phyloP scores from a whole-genome alignment of 73 alveolate species.

The Symbiodinium pilosum region DNA sequence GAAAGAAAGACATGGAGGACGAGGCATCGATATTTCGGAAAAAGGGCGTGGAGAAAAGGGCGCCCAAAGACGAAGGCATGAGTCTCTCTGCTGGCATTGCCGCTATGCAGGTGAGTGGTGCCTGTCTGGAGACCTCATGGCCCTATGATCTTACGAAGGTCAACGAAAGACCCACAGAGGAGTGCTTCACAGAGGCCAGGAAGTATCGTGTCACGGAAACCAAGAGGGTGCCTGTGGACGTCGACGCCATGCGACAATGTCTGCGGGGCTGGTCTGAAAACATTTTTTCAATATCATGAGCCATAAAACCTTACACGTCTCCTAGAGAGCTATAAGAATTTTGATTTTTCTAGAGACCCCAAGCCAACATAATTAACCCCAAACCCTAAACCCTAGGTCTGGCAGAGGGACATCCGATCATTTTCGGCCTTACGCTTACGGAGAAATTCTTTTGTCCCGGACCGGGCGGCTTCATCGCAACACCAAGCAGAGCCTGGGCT shows the following conservation, averaged over 20 bases:
- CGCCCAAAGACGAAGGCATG: conserved; percentile 54
- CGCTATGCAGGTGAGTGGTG: conserved; percentile 3
- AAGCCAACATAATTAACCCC: no score
- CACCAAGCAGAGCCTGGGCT: background rate
- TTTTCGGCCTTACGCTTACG: conserved; percentile 51
- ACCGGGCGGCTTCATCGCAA: background rate
- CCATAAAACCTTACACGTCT: no score
- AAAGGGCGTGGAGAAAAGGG: background rate
- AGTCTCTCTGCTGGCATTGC: background rate
- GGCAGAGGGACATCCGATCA: conserved; percentile 50
- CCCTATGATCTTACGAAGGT: conserved; percentile 16
- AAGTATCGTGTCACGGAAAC: background rate
- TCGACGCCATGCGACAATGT: conserved; percentile 27
- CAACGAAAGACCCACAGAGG: conserved; percentile 36
- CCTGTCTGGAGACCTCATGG: conserved; percentile 29
- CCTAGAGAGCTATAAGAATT: no score
- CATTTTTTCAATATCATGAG: no score
- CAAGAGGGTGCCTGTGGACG: background rate
- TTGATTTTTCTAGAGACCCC: no score
- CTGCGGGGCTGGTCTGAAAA: no score
- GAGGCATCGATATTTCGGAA: background rate
- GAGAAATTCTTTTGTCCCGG: conserved; percentile 12
- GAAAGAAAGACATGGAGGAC: background rate
- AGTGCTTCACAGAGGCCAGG: conserved; percentile 42
- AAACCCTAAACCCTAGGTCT: no score